Percentiles rank a stretch among this genome's conserved stretches.
Conservation (phyloP, 1,139 yeast genomes). For the Suhomyces terraborum region DNA sequence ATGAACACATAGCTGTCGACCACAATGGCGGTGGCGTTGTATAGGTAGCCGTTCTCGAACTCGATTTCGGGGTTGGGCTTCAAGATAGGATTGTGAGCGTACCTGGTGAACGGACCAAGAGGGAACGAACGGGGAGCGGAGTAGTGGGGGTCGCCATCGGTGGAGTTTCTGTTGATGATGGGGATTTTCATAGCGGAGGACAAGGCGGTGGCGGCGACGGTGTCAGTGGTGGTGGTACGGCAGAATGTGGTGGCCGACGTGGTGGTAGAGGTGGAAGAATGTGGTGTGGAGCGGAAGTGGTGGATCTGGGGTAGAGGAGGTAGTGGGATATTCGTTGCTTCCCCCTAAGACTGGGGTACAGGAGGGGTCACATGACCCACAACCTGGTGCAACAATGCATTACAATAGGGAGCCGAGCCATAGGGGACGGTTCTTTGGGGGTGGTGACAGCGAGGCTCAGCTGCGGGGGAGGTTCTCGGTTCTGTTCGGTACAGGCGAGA, state of each 20-base stretch:
- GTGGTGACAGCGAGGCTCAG: neutral
- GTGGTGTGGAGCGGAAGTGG: neutral
- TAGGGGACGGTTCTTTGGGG: too few species aligned
- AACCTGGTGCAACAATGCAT: too few species aligned
- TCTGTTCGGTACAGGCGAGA: too few species aligned
- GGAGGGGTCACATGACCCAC: too few species aligned
- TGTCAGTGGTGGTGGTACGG: neutral
- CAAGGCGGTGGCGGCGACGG: neutral
- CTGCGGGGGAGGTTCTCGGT: neutral
- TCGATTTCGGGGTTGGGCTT: constrained; percentile 42
- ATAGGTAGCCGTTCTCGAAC: constrained; percentile 44
- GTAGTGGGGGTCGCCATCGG: constrained; percentile 38
- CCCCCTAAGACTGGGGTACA: neutral
- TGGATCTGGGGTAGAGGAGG: neutral
- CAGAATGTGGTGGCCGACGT: too few species aligned
- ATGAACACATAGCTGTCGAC: constrained; percentile 41
- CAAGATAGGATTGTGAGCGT: constrained; percentile 41
- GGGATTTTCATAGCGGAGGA: constrained; percentile 33
- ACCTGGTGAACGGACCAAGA: constrained; percentile 45
- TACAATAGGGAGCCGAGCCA: neutral
- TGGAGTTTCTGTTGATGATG: constrained; percentile 27
- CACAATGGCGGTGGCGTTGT: constrained; percentile 50
- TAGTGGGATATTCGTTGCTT: neutral
- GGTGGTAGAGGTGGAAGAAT: neutral
- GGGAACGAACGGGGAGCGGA: constrained; percentile 42